Base-by-base conservation (phyloP, 768 basidiomycete genomes). In the Serendipita sp. region DNA sequence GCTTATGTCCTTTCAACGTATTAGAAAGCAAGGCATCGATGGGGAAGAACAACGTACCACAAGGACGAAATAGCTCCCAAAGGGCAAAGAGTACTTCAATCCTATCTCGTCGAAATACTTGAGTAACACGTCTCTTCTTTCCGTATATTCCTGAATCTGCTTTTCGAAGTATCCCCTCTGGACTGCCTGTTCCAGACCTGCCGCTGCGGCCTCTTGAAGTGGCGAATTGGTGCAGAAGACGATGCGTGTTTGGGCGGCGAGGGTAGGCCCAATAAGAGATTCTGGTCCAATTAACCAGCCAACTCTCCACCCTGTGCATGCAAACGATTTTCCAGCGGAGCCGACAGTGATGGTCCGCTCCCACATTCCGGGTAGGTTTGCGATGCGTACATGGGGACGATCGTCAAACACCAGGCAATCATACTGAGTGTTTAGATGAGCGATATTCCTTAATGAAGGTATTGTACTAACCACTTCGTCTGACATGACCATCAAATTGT, bases 331-430 rank as follows among this genome's bases (percentile, higher is more conserved):
- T 69, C 93, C 93, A 34, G 90, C 94, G n/a, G 91, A 94, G 45
- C 88, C 85, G 64, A 97, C 90, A 4, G 95, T 97, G 47, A 99
- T 85, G 0, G 96, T 99, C 48, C 96, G 85, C 68, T 97, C 90
- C 94, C 94, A 98, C 90, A 98, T 96, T 23, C 92, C 91, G 3
- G 93, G 94, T n/a, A 99, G 80, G 41, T 78, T 90, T 2, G 95
- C 94, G 69, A 98, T 88, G 64, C 95, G 86, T 64, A 93, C 78
- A 73, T 99, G 96, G 70, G 95, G 85, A 70, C 86, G 85, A 41
- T 80, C 83, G 69, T 93, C 90, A 69, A 86, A 96, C 15, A 93
- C 83, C 44, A 99, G 84, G 69, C 87, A 88, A 70, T 99, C 96
- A 74, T 99, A 99, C 89, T 95, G 62, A 67, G 48, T 18, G 48